Base-by-base conservation (phyloP, 768 basidiomycete species). In the Amanita pseudoporphyria region DNA sequence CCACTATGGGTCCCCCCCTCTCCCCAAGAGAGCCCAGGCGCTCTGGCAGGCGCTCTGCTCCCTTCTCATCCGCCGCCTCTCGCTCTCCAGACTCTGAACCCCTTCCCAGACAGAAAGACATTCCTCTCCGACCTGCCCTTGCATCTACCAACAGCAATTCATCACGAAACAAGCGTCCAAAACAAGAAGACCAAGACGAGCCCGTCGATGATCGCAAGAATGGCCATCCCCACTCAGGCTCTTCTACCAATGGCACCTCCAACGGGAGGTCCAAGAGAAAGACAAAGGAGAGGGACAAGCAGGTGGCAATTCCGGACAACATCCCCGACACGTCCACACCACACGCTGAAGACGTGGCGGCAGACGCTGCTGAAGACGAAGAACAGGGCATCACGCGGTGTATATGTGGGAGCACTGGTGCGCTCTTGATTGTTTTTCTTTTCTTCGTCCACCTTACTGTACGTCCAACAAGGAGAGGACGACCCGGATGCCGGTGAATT, bases 401-500 rank as follows among this genome's bases (percentile, higher is more conserved):
- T 64, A 76, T 92, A 45, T 94, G 90, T 71, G 86, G 86, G 54
- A 82, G 79, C 67, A 74, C 79, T 55, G 86, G 85, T 90, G 58
- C 60, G 79, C 56, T 54, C 42, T 52, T 35, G 26, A 45, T 48
- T 42, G 35, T 24, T 48, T 38, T 45, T 39, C 52, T 13, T 39
- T 40, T 12, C 36, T 56, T 33, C 18, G 37, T 51, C 51, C 36
- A 59, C 63, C 56, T 68, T 59, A 52, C 51, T 55, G 40, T 52
- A 52, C 49, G 52, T 47, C 54, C 50, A 54, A 61, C 57, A 63
- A 67, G 68, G 67, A 72, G 84, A 86, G 64, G 82, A 83, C 58
- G 83, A 85, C 60, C 78, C 79, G 46, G 82, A 85, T 62, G 89
- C 87, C 45, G 89, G 91, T 42, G 93, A 91, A 64, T 89, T 95